A percentile compares a stretch with the other conserved stretches of the same genome.
Conservation (phyloP, 2,329 filamentous ascomycete genomes). For the Xylariaceae sp. region DNA sequence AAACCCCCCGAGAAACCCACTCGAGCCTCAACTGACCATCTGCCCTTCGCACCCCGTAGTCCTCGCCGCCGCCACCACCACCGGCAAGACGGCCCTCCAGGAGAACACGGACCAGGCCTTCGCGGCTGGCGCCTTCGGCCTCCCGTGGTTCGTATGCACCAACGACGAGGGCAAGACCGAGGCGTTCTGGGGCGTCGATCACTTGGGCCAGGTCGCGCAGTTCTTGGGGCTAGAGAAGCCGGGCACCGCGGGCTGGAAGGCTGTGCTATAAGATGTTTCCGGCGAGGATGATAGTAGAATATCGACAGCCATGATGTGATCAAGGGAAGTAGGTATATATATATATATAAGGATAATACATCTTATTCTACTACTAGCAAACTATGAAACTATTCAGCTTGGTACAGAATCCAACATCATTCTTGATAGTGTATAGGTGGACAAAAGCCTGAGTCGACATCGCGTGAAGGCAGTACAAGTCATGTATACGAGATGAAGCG, state of each 20-base stretch:
- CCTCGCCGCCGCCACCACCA: slow-evolving; percentile 19
- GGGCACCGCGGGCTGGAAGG: slow-evolving; percentile 25
- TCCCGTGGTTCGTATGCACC: slow-evolving; percentile 36
- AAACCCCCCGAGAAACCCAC: too few species aligned
- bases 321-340: too few species aligned
- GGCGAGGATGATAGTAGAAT: not conserved
- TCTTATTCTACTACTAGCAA: too few species aligned
- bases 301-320: too few species aligned
- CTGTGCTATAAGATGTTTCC: slow-evolving; percentile 25
- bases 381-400: too few species aligned
- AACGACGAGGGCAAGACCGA: slow-evolving; percentile 27
- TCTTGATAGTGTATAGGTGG: too few species aligned
- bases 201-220: slow-evolving; percentile 30
- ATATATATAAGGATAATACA: too few species aligned
- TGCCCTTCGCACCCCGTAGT: slow-evolving; percentile 11
- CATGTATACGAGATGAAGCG: too few species aligned
- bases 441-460: too few species aligned
- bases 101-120: slow-evolving; percentile 33
- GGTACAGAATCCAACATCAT: too few species aligned
- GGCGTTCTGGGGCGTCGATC: slow-evolving; percentile 36
- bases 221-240: slow-evolving; percentile 31
- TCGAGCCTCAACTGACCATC: too few species aligned
- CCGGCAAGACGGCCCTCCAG: slow-evolving; percentile 27
- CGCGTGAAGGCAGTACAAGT: too few species aligned
- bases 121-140: slow-evolving; percentile 31